Evolutionary conservation across 2,329 filamentous ascomycete species (phyloP), one percentile per base, ranked within the genome.

Genomic region (Arthrobotrys iridis): DNA sequence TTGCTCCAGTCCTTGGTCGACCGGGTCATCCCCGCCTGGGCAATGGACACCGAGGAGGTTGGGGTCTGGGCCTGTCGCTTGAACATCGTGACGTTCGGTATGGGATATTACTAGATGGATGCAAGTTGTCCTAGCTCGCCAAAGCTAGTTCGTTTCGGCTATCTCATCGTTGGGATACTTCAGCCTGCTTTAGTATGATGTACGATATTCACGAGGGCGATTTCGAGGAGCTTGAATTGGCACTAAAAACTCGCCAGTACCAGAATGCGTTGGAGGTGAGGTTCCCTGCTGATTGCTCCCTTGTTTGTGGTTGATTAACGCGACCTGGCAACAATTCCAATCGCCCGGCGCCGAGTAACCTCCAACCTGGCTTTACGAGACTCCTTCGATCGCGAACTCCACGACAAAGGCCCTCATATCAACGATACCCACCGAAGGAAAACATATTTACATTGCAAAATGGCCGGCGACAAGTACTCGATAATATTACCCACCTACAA

Each of bases 401-500:
- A 15, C 55, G 8, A 43, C 35, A 50, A 48, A 40, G n/a, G 24
- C 20, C n/a, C 18, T n/a, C n/a, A 24, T 55, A 33, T 18, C 30
- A 37, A 26, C 58, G 22, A 50, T 22, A 40, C 28, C 50, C 50
- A 55, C 59, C 40, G n/a, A 63, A 20, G 6, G 18, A 37, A 71
- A n/a, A 13, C n/a, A 65, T 33, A 46, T 8, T 41, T 28, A 55
- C 28, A 60, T 13, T 37, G 10, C 63, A 76, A 70, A 41, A 78
- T 77, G 68, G 55, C 71, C 55, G 84, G 86, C 78, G 86, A 95
- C 87, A 96, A 94, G 85, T 99, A 97, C 87, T 97, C 94, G 79
- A 90, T 99, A 82, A 94, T 99, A 82, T 89, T 99, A 78, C 95
- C 95, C 70, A 99, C 95, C 77, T 99, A 97, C 88, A 98, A 99